These are phyloP conservation scores for Penicillium frequentans DNA, from an alignment of 2,329 filamentous ascomycete genomes.

Conservation along the genomic window DNA sequence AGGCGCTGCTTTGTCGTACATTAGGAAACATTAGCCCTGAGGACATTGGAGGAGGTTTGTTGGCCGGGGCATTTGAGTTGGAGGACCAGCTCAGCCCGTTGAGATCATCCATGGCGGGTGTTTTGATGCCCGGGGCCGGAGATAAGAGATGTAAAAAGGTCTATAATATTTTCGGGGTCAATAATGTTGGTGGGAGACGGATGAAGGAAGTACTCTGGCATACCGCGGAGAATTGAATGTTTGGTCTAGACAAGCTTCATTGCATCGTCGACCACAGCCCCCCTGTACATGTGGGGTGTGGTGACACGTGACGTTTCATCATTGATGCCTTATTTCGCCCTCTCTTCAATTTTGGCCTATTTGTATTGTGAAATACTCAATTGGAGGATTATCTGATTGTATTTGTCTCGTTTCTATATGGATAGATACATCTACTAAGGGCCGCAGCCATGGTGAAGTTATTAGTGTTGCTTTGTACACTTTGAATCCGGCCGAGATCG, in stretches of 20 bases:
- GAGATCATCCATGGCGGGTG: constrained; percentile 47
- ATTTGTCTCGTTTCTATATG: background rate
- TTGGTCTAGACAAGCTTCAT: constrained; percentile 3
- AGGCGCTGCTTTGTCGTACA: constrained; percentile 35
- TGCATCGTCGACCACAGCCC: constrained; percentile 4
- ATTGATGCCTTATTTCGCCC: background rate
- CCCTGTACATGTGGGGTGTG: constrained; percentile 18
- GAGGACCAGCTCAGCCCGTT: constrained; percentile 49
- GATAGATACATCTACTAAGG: background rate
- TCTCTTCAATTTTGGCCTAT: background rate
- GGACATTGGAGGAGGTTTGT: constrained; percentile 39
- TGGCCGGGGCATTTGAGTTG: constrained; percentile 30
- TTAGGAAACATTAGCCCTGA: constrained; percentile 36
- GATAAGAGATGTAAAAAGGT: background rate
- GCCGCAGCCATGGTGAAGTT: background rate
- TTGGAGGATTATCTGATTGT: background rate
- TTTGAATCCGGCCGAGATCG: background rate
- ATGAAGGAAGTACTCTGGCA: background rate
- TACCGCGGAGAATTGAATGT: constrained; percentile 1
- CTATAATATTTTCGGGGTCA: background rate
- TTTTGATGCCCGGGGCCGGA: constrained; percentile 1
- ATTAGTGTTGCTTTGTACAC: background rate
- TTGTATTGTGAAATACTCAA: background rate
- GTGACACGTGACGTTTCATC: constrained; percentile 18
- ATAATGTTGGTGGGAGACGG: background rate